Percentiles rank a stretch among this genome's conserved stretches.
These are phyloP conservation scores for Kluyveromyces marxianus DNA, from an alignment of 1,139 yeast genomes.

Conservation along the genomic window DNA sequence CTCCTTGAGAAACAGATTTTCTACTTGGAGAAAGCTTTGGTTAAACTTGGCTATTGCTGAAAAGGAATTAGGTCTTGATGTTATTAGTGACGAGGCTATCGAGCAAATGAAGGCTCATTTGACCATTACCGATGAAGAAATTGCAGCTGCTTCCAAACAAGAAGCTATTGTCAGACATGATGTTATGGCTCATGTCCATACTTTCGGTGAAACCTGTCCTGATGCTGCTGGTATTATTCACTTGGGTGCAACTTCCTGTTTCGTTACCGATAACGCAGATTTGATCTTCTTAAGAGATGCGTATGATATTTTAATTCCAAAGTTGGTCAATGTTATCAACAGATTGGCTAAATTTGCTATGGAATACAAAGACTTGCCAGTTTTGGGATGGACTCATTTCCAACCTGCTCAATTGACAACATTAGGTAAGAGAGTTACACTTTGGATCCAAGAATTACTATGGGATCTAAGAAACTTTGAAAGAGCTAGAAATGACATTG, in stretches of 20 bases:
- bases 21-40: conserved; percentile 99
- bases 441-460: conserved; percentile 94
- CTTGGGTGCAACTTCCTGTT: conserved; percentile 97
- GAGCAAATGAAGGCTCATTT: conserved; percentile 74
- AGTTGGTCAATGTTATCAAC: conserved; percentile 90
- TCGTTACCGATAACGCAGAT: conserved; percentile 96
- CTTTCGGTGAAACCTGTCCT: conserved; percentile 87
- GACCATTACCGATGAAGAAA: conserved; percentile 85
- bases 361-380: conserved; percentile 91
- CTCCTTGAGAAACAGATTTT: conserved; percentile 87
- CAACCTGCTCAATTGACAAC: conserved; percentile 99
- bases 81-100: conserved; percentile 86
- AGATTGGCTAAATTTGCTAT: conserved; percentile 82
- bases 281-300: conserved; percentile 94
- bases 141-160: conserved; percentile 79
- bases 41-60: conserved; percentile 93
- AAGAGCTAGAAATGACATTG: conserved; percentile 94
- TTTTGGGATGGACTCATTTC: conserved; percentile 98
- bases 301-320: conserved; percentile 85
- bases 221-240: conserved; percentile 97
- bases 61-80: conserved; percentile 75
- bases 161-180: conserved; percentile 98
- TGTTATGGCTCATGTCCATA: conserved; percentile 98
- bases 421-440: conserved; percentile 95
- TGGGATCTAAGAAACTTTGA: conserved; percentile 97